Evolutionary conservation across 2,329 filamentous ascomycete species (phyloP), one percentile per base, ranked within the genome.

Genomic region (Polychaeton citri): DNA sequence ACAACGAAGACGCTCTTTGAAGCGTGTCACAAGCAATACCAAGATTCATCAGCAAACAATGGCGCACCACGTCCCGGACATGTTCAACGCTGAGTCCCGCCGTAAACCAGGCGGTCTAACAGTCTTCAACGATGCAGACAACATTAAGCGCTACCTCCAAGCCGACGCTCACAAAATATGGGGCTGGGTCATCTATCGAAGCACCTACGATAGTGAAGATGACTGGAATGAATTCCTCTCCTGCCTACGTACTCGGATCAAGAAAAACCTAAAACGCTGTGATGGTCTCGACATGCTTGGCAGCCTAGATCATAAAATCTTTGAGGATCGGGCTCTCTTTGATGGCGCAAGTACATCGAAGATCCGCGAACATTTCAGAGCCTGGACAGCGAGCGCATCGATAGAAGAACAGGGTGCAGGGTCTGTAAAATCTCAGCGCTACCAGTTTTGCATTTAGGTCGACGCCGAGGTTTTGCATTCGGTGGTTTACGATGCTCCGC

Each of bases 171-270:
- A 44, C 28, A 30, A 39, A 15, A 41, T 34, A 20, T 48, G 42
- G 43, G 43, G 42, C 21, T 46, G 32, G 32, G 38, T 43, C 15
- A 42, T 46, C 30, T 44, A 48, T 24, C 38, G 45, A 19, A 41
- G 39, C 13, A 43, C 34, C 6, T 48, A 46, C 34, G 19, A 30
- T 15, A 41, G 32, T 24, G 39, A 46, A 16, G 32, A 28, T 6
- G 36, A 42, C 19, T 47, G 40, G 43, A n/a, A 9, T 2, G 32
- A 34, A 7, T 46, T 39, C 26, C 40, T 44, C 24, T 3, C 3
- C 13, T 38, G 39, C 26, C 40, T 43, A 8, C 34, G 26, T 21
- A 28, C 16, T 18, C 12, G 28, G 5, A 42, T 37, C 10, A 21
- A 40, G 19, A 15, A 41, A 3, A 34, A 19, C 1, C 19, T 42